Conservation (phyloP, 148 eudicot species). For the Camellia sinensis region DNA sequence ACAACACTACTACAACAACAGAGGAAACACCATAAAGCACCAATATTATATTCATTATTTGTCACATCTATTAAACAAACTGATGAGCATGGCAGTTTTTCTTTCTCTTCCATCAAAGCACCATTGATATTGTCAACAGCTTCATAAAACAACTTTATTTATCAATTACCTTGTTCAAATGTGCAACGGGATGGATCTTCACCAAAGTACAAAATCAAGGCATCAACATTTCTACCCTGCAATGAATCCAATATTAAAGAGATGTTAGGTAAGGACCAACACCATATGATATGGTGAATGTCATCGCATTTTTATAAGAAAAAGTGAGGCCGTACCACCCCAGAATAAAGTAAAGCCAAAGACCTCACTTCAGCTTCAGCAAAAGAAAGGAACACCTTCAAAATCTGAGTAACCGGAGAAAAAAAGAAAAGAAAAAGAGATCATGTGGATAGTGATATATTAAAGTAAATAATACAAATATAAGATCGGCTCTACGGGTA, state of each 20-base stretch:
- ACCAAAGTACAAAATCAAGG: conserved; percentile 31
- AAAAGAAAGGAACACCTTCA: conserved; percentile 25
- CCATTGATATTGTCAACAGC: not conserved
- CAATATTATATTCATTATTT: not conserved
- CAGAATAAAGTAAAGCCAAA: conserved; percentile 24
- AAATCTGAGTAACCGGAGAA: not conserved
- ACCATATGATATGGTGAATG: not conserved
- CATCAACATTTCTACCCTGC: conserved; percentile 32
- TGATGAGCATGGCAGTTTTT: not conserved
- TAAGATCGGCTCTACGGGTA: not conserved
- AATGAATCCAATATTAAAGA: not conserved
- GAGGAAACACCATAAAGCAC: not conserved
- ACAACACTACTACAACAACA: not conserved
- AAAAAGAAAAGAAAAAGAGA: not conserved
- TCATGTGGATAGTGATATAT: not conserved
- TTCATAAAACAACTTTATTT: not conserved
- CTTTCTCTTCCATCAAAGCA: not conserved
- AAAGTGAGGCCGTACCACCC: conserved; percentile 21
- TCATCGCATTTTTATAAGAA: not conserved
- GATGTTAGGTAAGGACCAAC: not conserved
- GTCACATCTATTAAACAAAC: not conserved
- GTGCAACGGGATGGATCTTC: conserved; percentile 35
- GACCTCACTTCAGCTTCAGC: conserved; percentile 33
- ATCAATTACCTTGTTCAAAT: conserved; percentile 29
- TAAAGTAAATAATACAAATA: not conserved